phyloP scores from a whole-genome alignment of 2,329 filamentous ascomycete genomes.

The Colletotrichum camelliae region DNA sequence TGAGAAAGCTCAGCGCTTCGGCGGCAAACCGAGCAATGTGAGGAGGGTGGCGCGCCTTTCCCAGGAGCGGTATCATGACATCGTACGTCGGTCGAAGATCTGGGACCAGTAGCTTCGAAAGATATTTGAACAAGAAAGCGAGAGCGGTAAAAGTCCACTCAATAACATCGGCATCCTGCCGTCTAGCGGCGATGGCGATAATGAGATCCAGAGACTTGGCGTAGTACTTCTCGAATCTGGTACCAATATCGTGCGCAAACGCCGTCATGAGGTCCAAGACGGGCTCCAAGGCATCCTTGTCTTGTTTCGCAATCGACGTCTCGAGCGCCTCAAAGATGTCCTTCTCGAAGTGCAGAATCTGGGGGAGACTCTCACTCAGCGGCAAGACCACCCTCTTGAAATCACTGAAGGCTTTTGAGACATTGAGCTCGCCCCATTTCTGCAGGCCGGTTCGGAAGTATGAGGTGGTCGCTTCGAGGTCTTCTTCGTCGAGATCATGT shows the following conservation, averaged over 20 bases:
- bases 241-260: slow-evolving; percentile 92
- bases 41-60: slow-evolving; percentile 79
- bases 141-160: slow-evolving; percentile 97
- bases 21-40: slow-evolving; percentile 93
- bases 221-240: slow-evolving; percentile 89
- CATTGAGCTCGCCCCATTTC: slow-evolving; percentile 91
- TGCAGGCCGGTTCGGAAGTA: slow-evolving; percentile 84
- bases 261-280: slow-evolving; percentile 87
- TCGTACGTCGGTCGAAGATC: slow-evolving; percentile 86
- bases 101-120: slow-evolving; percentile 84
- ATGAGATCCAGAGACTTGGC: slow-evolving; percentile 76
- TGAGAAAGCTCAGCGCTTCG: slow-evolving; percentile 91
- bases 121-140: slow-evolving; percentile 96
- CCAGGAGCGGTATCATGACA: slow-evolving; percentile 83
- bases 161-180: slow-evolving; percentile 84
- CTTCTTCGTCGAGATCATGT: slow-evolving; percentile 81
- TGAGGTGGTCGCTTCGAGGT: slow-evolving; percentile 78
- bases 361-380: slow-evolving; percentile 86
- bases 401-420: slow-evolving; percentile 78
- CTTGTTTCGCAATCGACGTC: slow-evolving; percentile 77
- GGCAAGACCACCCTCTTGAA: slow-evolving; percentile 79
- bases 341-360: slow-evolving; percentile 89
- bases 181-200: slow-evolving; percentile 76
- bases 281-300: slow-evolving; percentile 83
- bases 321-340: slow-evolving; percentile 81